phyloP scores from a whole-genome alignment of 2,329 filamentous ascomycete species.

The Clonostachys byssicola region DNA sequence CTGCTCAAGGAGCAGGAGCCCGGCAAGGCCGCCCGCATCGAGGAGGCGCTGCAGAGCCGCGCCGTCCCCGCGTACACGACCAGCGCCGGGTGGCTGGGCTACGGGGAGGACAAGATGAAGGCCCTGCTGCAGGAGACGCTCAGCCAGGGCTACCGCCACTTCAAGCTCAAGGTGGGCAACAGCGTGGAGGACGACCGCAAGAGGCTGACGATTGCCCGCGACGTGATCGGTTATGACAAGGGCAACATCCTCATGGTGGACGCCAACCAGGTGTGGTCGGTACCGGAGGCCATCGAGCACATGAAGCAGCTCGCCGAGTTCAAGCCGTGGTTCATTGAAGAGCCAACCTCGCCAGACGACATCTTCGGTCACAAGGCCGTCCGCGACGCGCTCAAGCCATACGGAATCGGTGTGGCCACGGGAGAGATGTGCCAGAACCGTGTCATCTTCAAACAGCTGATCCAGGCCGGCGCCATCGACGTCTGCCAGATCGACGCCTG shows the following conservation, averaged over 20 bases:
- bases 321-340: slow-evolving; percentile 92
- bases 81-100: slow-evolving; percentile 87
- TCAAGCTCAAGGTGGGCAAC: slow-evolving; percentile 86
- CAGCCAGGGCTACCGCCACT: slow-evolving; percentile 73
- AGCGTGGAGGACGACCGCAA: slow-evolving; percentile 67
- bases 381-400: slow-evolving; percentile 70
- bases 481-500: slow-evolving; percentile 90
- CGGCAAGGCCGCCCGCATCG: slow-evolving; percentile 67
- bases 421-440: slow-evolving; percentile 97
- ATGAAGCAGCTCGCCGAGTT: slow-evolving; percentile 81
- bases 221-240: slow-evolving; percentile 76
- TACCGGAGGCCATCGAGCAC: slow-evolving; percentile 82
- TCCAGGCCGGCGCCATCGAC: slow-evolving; percentile 76
- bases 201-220: slow-evolving; percentile 68
- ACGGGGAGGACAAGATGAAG: slow-evolving; percentile 84
- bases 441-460: slow-evolving; percentile 89
- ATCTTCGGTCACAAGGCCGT: slow-evolving; percentile 85
- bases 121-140: slow-evolving; percentile 69
- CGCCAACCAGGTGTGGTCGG: slow-evolving; percentile 90
- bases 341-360: slow-evolving; percentile 87
- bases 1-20: slow-evolving; percentile 63
- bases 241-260: slow-evolving; percentile 90
- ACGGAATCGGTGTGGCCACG: slow-evolving; percentile 79
- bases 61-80: slow-evolving; percentile 92
- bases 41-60: slow-evolving; percentile 66